A percentile compares a stretch with the other conserved stretches of the same genome.
phyloP scores from a whole-genome alignment of 371 early-diverging fungal genomes.

The Mucor lusitanicus region DNA sequence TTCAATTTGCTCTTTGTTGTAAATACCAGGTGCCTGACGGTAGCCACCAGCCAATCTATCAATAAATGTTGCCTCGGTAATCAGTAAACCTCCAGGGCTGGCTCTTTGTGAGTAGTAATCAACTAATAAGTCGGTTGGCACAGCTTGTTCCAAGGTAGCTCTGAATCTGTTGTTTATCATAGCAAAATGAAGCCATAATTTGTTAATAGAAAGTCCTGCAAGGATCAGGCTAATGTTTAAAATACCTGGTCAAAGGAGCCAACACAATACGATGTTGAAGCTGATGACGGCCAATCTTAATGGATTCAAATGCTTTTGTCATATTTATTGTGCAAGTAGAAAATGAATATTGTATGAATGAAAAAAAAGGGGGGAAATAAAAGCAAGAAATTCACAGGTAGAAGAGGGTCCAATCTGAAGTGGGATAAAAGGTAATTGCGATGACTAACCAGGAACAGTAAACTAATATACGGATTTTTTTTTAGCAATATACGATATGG shows the following conservation, averaged over 20 bases:
- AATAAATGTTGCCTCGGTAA: constrained; percentile 59
- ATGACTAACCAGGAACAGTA: not conserved
- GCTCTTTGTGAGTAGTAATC: constrained; percentile 66
- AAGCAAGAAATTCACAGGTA: not conserved
- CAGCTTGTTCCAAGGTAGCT: constrained; percentile 25
- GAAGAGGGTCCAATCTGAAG: not conserved
- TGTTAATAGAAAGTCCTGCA: no score
- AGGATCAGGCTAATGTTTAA: no score
- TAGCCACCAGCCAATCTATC: constrained; percentile 37
- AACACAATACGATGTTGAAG: constrained; percentile 57
- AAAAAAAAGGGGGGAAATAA: not conserved
- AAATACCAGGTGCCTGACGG: constrained; percentile 47
- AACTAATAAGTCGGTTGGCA: constrained; percentile 45
- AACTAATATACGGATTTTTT: no score
- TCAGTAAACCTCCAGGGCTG: constrained; percentile 54
- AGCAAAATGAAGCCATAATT: no score
- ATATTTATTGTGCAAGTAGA: not conserved
- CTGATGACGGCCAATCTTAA: constrained; percentile 28
- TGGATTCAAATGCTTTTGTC: constrained; percentile 24
- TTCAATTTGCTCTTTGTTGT: constrained; percentile 41
- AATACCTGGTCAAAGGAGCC: constrained; percentile 51
- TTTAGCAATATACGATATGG: no score
- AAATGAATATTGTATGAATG: not conserved
- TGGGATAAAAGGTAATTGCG: not conserved
- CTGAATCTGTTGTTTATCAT: constrained; percentile 28